phyloP scores from a whole-genome alignment of 495 filamentous ascomycete genomes.

The Penicillium desertorum region DNA sequence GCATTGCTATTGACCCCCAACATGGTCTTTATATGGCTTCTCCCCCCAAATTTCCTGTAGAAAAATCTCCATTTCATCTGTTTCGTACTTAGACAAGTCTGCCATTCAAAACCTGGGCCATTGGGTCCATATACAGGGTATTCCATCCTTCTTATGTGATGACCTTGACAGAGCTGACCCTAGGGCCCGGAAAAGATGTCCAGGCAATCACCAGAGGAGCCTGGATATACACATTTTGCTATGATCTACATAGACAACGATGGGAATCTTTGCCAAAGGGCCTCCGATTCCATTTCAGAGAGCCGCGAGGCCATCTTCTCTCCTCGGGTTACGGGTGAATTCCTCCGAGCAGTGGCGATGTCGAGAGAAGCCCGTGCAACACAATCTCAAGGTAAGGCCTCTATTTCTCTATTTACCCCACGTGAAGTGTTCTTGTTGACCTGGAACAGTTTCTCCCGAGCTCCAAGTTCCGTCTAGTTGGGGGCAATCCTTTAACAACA shows the following conservation, averaged over 20 bases:
- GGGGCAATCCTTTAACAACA: not conserved
- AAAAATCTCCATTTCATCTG: not conserved
- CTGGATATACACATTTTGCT: conserved; percentile 36
- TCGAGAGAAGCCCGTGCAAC: conserved; percentile 22
- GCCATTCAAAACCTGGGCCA: not conserved
- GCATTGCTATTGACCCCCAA: not conserved
- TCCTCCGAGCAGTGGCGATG: conserved; percentile 38
- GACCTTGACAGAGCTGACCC: conserved; percentile 1
- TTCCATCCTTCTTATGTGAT: not conserved
- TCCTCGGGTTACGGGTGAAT: conserved; percentile 36
- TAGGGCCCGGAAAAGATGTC: conserved; percentile 28
- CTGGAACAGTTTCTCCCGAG: not conserved
- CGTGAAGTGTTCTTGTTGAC: not conserved
- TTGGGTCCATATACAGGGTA: conserved; percentile 17
- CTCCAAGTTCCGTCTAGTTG: not conserved
- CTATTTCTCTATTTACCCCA: not conserved
- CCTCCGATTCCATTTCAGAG: conserved; percentile 36
- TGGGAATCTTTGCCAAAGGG: conserved; percentile 39
- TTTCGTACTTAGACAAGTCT: not conserved
- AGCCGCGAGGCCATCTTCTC: conserved; percentile 37
- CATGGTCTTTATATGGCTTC: not conserved
- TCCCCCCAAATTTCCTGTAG: not conserved
- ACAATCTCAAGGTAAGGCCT: conserved; percentile 21
- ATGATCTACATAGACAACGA: conserved; percentile 40
- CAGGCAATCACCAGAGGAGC: conserved; percentile 26